These are phyloP conservation scores for Epichloe bromicola DNA, from an alignment of 2,329 filamentous ascomycete species.

Conservation along the genomic window DNA sequence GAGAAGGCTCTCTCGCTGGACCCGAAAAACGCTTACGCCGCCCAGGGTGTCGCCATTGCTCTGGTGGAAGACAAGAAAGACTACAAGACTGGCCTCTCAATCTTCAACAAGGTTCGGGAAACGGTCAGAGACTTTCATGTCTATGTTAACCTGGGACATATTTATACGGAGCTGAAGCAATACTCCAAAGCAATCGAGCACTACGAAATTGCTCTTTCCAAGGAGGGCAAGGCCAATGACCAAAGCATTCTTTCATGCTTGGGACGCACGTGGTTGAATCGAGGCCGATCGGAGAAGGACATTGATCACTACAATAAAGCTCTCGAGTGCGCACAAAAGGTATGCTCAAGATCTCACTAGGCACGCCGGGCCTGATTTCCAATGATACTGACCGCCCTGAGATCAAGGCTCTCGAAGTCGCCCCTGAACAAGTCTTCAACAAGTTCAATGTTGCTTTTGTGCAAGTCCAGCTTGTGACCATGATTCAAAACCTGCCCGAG, in stretches of 20 bases:
- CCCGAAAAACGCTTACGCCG: slow-evolving; percentile 87
- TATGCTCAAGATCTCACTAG: slow-evolving; percentile 18
- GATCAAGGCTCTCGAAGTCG: slow-evolving; percentile 55
- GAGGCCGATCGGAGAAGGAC: slow-evolving; percentile 52
- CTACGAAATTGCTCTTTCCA: slow-evolving; percentile 75
- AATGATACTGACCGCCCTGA: background rate
- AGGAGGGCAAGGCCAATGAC: slow-evolving; percentile 62
- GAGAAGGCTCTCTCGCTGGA: slow-evolving; percentile 95
- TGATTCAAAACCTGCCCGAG: slow-evolving; percentile 63
- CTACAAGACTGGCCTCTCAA: slow-evolving; percentile 64
- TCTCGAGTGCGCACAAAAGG: slow-evolving; percentile 48
- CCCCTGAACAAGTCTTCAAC: slow-evolving; percentile 76
- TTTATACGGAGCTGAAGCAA: slow-evolving; percentile 81
- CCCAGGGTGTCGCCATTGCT: slow-evolving; percentile 89
- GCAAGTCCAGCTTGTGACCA: slow-evolving; percentile 82
- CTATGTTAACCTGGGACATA: slow-evolving; percentile 85
- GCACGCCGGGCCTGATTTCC: no score
- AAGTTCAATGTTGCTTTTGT: slow-evolving; percentile 98
- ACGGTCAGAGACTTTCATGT: slow-evolving; percentile 81
- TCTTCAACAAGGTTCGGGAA: slow-evolving; percentile 83
- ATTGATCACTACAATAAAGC: slow-evolving; percentile 44
- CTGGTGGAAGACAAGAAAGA: slow-evolving; percentile 92
- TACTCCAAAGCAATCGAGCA: slow-evolving; percentile 86
- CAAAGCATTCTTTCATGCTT: slow-evolving; percentile 72
- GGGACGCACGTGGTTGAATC: slow-evolving; percentile 75